Conservation (phyloP, 257 asterid genomes). For the Solanum dulcamara region DNA sequence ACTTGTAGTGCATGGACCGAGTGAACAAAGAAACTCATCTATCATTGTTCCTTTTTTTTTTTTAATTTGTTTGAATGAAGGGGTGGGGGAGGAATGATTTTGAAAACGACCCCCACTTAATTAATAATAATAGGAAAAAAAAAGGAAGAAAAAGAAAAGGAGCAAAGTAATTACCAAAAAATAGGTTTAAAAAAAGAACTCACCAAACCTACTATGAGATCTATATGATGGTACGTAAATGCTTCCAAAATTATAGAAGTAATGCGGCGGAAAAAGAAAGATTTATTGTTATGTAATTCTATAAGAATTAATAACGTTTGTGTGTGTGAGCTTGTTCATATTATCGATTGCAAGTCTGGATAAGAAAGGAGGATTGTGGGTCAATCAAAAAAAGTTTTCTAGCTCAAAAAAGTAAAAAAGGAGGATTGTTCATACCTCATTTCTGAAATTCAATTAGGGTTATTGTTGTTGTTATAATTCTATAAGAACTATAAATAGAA, state of each 20-base stretch:
- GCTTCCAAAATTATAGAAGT: neutral
- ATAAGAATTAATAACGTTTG: neutral
- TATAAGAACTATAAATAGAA: no score
- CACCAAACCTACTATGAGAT: neutral
- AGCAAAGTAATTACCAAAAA: neutral
- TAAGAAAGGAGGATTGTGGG: neutral
- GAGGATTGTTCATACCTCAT: no score
- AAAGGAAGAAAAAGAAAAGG: no score
- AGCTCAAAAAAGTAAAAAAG: neutral
- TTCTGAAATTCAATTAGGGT: no score
- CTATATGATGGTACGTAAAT: neutral
- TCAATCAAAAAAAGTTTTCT: neutral
- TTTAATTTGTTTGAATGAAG: neutral
- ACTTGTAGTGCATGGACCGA: neutral
- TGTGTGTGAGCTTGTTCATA: neutral
- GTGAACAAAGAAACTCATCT: neutral
- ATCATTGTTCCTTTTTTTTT: neutral
- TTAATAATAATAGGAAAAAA: neutral
- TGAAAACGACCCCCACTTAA: neutral
- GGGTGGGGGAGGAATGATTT: neutral
- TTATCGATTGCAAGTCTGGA: fast-evolving
- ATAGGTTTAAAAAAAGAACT: neutral
- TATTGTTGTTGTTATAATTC: no score
- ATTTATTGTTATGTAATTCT: neutral
- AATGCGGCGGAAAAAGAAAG: neutral